phyloP scores from a whole-genome alignment of 345 rosid species.

The Populus davidiana region DNA sequence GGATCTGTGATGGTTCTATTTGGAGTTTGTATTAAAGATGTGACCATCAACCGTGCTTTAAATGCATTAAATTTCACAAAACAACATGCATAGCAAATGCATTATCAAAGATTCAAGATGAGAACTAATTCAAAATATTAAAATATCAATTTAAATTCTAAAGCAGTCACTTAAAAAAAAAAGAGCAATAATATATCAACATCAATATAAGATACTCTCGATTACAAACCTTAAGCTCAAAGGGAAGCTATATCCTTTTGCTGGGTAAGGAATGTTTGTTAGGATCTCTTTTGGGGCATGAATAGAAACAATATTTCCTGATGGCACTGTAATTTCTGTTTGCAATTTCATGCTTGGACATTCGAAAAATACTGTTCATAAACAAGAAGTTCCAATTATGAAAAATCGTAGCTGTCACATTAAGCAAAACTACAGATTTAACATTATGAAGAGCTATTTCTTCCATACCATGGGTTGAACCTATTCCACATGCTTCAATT shows the following conservation, averaged over 20 bases:
- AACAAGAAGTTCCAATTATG: slow-evolving; percentile 20
- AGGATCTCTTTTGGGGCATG: slow-evolving; percentile 72
- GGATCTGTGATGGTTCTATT: too few species aligned
- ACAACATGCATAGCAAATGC: too few species aligned
- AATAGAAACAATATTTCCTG: slow-evolving; percentile 49
- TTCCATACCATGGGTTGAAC: slow-evolving; percentile 61
- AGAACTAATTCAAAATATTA: too few species aligned
- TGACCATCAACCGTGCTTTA: too few species aligned
- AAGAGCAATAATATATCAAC: neutral
- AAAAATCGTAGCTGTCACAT: neutral
- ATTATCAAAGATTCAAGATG: too few species aligned
- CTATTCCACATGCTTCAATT: slow-evolving; percentile 66
- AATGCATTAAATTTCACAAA: too few species aligned
- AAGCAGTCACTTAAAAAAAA: neutral
- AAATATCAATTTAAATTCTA: neutral
- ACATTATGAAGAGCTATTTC: slow-evolving; percentile 1
- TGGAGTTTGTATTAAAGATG: too few species aligned
- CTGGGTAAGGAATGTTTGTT: slow-evolving; percentile 71
- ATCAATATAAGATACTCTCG: neutral
- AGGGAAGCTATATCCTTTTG: slow-evolving; percentile 64
- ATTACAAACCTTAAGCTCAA: slow-evolving; percentile 68
- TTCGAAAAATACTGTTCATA: slow-evolving; percentile 59
- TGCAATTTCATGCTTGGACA: slow-evolving; percentile 54
- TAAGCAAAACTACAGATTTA: neutral
- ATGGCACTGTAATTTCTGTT: slow-evolving; percentile 60